These are phyloP conservation scores for Dorcoceras hygrometricum DNA, from an alignment of 257 asterid species.

Conservation along the genomic window DNA sequence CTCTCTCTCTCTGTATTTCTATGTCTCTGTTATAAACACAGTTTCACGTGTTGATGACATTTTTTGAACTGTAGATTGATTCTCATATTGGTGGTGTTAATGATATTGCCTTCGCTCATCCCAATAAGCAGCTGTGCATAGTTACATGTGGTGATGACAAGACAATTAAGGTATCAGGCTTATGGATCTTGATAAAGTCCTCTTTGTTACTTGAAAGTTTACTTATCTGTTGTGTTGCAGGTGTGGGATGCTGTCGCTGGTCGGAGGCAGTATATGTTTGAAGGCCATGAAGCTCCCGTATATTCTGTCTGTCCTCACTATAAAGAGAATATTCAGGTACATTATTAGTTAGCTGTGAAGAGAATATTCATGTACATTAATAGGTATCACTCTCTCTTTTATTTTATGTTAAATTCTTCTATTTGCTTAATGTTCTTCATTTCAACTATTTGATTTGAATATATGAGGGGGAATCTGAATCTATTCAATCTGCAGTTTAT, in stretches of 20 bases:
- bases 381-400: constrained; percentile 1
- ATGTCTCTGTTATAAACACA: background rate
- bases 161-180: constrained; percentile 63
- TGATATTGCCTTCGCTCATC: constrained; percentile 90
- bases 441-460: constrained; percentile 9
- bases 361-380: constrained; percentile 65
- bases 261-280: constrained; percentile 69
- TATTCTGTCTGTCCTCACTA: constrained; percentile 92
- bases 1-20: background rate
- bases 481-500: constrained; percentile 62
- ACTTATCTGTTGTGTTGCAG: constrained; percentile 35
- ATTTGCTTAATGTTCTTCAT: background rate
- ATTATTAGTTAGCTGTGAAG: constrained; percentile 31
- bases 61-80: constrained; percentile 58
- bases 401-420: background rate
- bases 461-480: constrained; percentile 31
- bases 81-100: constrained; percentile 92
- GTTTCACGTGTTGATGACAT: constrained; percentile 23
- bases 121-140: constrained; percentile 85
- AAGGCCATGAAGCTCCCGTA: constrained; percentile 93
- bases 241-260: constrained; percentile 93
- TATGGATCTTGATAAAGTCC: constrained; percentile 16
- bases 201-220: constrained; percentile 15
- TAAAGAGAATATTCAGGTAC: constrained; percentile 86
- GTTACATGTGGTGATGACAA: constrained; percentile 95